These are phyloP conservation scores for Dillenia turbinata DNA, from an alignment of 164 flowering plant genomes.

Conservation along the genomic window DNA sequence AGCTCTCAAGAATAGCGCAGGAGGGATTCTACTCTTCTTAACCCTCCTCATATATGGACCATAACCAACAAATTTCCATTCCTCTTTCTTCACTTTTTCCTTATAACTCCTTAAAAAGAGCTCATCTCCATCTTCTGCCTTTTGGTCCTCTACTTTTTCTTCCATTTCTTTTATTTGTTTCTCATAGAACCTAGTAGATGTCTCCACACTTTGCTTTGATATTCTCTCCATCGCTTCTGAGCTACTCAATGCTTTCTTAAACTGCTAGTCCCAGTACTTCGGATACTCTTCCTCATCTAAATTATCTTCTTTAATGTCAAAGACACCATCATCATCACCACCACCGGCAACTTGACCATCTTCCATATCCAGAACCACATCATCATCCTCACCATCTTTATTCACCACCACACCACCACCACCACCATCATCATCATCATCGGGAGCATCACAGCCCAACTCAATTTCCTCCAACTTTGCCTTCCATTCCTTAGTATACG, in stretches of 20 bases:
- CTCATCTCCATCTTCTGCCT: slow-evolving; percentile 28
- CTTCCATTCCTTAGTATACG: slow-evolving; percentile 95
- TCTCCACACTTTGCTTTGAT: slow-evolving; percentile 44
- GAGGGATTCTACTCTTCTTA: slow-evolving; percentile 76
- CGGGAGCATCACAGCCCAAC: slow-evolving; percentile 92
- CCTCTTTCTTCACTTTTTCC: slow-evolving; percentile 45
- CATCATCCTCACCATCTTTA: slow-evolving; percentile 19
- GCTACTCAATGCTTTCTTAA: slow-evolving; percentile 59
- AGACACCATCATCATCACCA: slow-evolving; percentile 34
- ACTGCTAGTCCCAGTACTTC: slow-evolving; percentile 73
- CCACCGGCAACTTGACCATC: slow-evolving; percentile 23
- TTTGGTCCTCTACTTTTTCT: slow-evolving; percentile 13
- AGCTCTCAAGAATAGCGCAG: slow-evolving; percentile 66
- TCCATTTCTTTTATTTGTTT: slow-evolving; percentile 39
- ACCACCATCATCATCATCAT: slow-evolving; percentile 48
- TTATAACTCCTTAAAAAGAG: slow-evolving; percentile 34
- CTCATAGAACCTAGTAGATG: slow-evolving; percentile 34
- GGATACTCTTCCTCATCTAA: slow-evolving; percentile 41
- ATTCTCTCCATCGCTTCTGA: slow-evolving; percentile 66
- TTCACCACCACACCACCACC: slow-evolving; percentile 14
- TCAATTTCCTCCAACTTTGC: slow-evolving; percentile 86
- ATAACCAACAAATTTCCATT: slow-evolving; percentile 53
- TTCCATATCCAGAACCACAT: slow-evolving; percentile 20
- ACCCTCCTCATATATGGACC: slow-evolving; percentile 60
- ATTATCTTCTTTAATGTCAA: slow-evolving; percentile 34